These are phyloP conservation scores for Pythium myriotylum DNA, from an alignment of 352 stramenopile genomes.

Conservation along the genomic window DNA sequence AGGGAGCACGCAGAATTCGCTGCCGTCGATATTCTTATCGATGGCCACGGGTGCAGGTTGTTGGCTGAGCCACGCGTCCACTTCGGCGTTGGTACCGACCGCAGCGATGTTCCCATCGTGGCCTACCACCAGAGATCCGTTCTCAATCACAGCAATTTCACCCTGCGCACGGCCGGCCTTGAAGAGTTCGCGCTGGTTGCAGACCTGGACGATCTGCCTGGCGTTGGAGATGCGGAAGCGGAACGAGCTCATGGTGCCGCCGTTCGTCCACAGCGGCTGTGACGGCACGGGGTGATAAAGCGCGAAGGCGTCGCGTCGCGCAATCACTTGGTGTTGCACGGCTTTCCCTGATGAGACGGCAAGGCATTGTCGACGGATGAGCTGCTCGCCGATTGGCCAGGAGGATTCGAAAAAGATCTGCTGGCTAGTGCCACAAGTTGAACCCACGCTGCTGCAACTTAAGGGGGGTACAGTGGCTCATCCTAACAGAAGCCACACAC, in stretches of 20 bases:
- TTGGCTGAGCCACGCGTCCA: slow-evolving; percentile 52
- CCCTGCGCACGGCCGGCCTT: slow-evolving; percentile 67
- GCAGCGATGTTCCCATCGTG: slow-evolving; percentile 57
- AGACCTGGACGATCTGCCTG: slow-evolving; percentile 76
- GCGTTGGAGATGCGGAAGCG: slow-evolving; percentile 68
- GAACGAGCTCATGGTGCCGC: slow-evolving; percentile 65
- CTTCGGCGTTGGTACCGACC: slow-evolving; percentile 57
- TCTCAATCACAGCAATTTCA: slow-evolving; percentile 60
- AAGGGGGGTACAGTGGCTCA: slow-evolving; percentile 2
- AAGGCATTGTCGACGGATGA: slow-evolving; percentile 17
- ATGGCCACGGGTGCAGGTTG: slow-evolving; percentile 71
- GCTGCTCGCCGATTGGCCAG: slow-evolving; percentile 17
- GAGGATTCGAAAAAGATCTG: slow-evolving; percentile 23
- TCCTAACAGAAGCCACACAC: slow-evolving; percentile 8
- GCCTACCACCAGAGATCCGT: slow-evolving; percentile 63
- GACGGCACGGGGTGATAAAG: slow-evolving; percentile 3
- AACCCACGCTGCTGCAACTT: slow-evolving; percentile 25
- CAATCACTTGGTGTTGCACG: slow-evolving; percentile 6
- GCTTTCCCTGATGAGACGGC: slow-evolving; percentile 26
- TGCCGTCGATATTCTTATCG: slow-evolving; percentile 70
- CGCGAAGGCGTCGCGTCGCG: not conserved
- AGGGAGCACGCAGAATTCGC: slow-evolving; percentile 68
- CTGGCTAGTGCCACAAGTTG: slow-evolving; percentile 28
- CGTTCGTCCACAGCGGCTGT: not conserved
- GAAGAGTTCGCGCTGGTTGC: slow-evolving; percentile 55